Evolutionary conservation across 139 green algal species (phyloP).

Genomic region (Yamagishiella unicocca): DNA sequence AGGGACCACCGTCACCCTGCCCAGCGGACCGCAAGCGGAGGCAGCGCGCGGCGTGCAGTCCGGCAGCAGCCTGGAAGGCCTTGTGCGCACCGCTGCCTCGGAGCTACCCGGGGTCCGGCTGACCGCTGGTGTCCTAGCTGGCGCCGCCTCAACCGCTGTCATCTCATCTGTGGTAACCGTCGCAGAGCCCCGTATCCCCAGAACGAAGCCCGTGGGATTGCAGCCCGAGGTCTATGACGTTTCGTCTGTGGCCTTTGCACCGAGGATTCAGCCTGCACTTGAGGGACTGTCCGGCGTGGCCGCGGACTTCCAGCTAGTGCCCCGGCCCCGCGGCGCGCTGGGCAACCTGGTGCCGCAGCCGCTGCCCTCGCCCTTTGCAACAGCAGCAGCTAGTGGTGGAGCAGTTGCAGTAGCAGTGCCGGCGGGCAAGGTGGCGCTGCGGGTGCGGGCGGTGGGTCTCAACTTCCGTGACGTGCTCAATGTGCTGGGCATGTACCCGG

Average conservation of each 20-base stretch:
- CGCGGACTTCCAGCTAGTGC: conserved; percentile 45
- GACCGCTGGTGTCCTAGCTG: neutral
- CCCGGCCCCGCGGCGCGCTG: conserved; percentile 71
- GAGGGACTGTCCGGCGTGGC: neutral
- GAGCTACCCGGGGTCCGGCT: neutral
- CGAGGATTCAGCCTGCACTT: neutral
- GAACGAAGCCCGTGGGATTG: neutral
- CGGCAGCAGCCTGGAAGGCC: conserved; percentile 14
- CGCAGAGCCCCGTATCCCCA: too few species aligned
- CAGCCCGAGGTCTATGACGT: neutral
- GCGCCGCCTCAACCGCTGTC: neutral
- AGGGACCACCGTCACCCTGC: neutral
- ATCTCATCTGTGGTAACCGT: neutral
- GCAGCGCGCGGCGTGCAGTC: neutral
- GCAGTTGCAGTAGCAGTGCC: conserved; percentile 48
- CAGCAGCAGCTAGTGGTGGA: too few species aligned
- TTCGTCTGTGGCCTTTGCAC: neutral
- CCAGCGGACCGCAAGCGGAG: neutral
- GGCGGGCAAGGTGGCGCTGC: conserved; percentile 54
- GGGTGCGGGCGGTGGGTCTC: conserved; percentile 81
- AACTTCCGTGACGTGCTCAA: conserved; percentile 89
- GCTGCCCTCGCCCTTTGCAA: conserved; percentile 73
- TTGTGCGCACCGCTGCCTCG: conserved; percentile 32
- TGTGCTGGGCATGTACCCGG: conserved; percentile 89
- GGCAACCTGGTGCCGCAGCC: conserved; percentile 65